Conservation (phyloP, 495 filamentous ascomycete species). For the Tricharina praecox region DNA sequence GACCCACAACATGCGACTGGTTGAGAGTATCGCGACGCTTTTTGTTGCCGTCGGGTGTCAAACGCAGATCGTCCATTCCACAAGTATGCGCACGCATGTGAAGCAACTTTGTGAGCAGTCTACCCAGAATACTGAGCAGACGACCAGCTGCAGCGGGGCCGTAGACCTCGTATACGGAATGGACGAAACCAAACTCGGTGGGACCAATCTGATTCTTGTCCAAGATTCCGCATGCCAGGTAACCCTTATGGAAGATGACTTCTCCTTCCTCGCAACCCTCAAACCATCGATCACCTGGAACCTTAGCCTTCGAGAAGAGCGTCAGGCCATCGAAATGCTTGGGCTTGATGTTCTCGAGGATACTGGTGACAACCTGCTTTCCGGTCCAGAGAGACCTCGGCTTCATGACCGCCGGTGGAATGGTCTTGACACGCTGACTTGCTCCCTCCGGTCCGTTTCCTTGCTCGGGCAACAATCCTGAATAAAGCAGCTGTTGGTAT, state of each 20-base stretch:
- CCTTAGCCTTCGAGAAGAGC: slow-evolving; percentile 59
- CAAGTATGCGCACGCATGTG: slow-evolving; percentile 92
- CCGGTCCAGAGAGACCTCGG: slow-evolving; percentile 84
- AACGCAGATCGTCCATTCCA: slow-evolving; percentile 85
- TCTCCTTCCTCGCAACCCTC: slow-evolving; percentile 45
- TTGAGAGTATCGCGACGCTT: slow-evolving; percentile 51
- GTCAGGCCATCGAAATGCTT: slow-evolving; percentile 56
- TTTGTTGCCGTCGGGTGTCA: slow-evolving; percentile 66
- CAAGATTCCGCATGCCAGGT: slow-evolving; percentile 76
- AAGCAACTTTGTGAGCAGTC: slow-evolving; percentile 74
- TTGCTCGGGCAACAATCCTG: slow-evolving; percentile 72
- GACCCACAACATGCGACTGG: slow-evolving; percentile 54
- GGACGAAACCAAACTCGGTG: slow-evolving; percentile 68
- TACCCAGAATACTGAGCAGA: slow-evolving; percentile 71
- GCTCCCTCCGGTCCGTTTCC: slow-evolving; percentile 48
- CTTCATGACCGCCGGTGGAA: slow-evolving; percentile 67
- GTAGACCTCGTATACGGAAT: slow-evolving; percentile 84
- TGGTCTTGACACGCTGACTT: slow-evolving; percentile 52
- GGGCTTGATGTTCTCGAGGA: slow-evolving; percentile 80
- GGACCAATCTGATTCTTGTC: slow-evolving; percentile 94
- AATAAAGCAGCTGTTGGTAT: slow-evolving; percentile 84
- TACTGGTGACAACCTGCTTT: slow-evolving; percentile 88
- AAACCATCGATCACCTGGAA: slow-evolving; percentile 55
- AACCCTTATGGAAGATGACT: slow-evolving; percentile 75
- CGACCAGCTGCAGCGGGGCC: slow-evolving; percentile 72